Base-by-base conservation (phyloP, 352 stramenopile genomes). In the Peronospora farinosa region DNA sequence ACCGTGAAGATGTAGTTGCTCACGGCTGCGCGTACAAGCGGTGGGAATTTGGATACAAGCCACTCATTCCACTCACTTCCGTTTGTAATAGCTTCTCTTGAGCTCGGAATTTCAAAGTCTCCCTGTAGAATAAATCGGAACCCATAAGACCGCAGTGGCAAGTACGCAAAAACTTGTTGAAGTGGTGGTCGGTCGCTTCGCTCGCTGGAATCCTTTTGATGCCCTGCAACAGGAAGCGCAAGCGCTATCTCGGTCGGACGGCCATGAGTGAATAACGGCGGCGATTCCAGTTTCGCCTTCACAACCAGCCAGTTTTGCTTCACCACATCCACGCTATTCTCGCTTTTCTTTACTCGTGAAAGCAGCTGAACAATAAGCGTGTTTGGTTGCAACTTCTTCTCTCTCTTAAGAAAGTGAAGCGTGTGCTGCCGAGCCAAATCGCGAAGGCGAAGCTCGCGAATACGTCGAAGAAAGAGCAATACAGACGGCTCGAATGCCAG, bases 41-140 rank as follows among this genome's bases (percentile, higher is more conserved):
- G 38, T 2, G 85, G 77, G 25, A 88, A 71, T 27, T 84, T 76
- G 7, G 78, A 72, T 11, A 93, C 65, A 12, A 95, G 75, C 81
- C 80, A 93, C 57, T 92, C 80, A 42, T 95, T 95, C 85, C 85
- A 95, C 35, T 86, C 75, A 49, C 78, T 92, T 3, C 80, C 77
- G 37, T 84, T 88, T 11, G 72, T 73, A 19, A 95, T 85, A 7
- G 83, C 79, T 47, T 95, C 85, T 25, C 85, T 74, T 17, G 80
- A 94, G 41, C 83, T 93, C 11, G 83, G 77, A 1, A 94, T 75
- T 42, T 92, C 77, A 57, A 93, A 95, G 40, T 95, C 79, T 31
- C 72, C 83, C 25, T 95, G 85, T 7, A 95, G 23, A 28, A 95
- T 87, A 69, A 91, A 94, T 1, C 74, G 76, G 27, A 94, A 88